phyloP scores from a whole-genome alignment of 495 filamentous ascomycete genomes.

The Aspergillus egyptiacus region DNA sequence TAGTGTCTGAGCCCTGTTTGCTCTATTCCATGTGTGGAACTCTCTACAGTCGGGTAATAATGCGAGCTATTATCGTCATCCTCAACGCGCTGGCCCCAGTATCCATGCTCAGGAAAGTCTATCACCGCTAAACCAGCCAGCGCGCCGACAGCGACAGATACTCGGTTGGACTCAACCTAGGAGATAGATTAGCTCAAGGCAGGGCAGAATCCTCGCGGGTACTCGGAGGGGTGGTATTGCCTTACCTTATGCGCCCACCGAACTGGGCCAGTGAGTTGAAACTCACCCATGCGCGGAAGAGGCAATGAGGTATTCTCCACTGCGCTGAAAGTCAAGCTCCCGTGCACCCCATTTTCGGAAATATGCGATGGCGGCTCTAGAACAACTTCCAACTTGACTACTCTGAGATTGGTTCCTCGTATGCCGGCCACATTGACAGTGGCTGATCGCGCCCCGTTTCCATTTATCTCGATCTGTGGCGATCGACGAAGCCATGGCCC shows the following conservation, averaged over 20 bases:
- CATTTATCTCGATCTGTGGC: background rate
- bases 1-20: conserved; percentile 14
- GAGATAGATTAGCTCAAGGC: conserved; percentile 6
- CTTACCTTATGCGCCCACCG: conserved; percentile 33
- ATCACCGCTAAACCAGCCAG: conserved; percentile 23
- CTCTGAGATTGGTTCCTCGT: conserved; percentile 26
- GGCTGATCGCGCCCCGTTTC: conserved; percentile 10
- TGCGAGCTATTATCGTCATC: conserved; percentile 7
- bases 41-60: conserved; percentile 19
- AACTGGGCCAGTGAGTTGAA: conserved; percentile 32
- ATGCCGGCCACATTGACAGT: conserved; percentile 25
- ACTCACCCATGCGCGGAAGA: conserved; percentile 4
- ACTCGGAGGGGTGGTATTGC: background rate
- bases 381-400: conserved; percentile 24
- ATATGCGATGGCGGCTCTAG: conserved; percentile 4
- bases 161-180: conserved; percentile 15
- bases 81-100: conserved; percentile 9
- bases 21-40: conserved; percentile 1
- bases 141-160: conserved; percentile 22
- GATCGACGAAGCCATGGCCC: conserved; percentile 33
- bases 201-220: background rate
- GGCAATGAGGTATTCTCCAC: conserved; percentile 16
- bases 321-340: conserved; percentile 2
- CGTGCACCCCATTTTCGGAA: conserved; percentile 4
- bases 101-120: conserved; percentile 15